Evolutionary conservation across 768 basidiomycete species (phyloP).

Genomic region (Agrocybe pediades): DNA sequence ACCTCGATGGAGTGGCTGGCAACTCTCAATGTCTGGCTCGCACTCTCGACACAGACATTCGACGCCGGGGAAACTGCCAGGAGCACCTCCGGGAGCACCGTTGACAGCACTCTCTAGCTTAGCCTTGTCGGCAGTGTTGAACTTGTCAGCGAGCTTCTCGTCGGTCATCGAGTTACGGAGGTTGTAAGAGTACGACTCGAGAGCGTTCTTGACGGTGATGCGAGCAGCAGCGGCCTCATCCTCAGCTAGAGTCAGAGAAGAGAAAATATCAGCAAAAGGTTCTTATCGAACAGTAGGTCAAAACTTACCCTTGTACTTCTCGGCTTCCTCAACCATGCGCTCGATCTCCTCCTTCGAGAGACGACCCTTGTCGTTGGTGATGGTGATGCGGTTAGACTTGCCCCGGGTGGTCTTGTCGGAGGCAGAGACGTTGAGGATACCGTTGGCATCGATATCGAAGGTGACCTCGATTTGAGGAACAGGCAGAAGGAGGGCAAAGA

Average conservation of each 20-base stretch:
- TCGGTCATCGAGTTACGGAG: constrained; percentile 87
- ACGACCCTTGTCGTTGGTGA: constrained; percentile 96
- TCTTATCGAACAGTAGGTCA: background rate
- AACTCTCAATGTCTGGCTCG: no score
- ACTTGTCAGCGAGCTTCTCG: constrained; percentile 86
- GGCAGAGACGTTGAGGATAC: constrained; percentile 94
- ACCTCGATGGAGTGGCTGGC: no score
- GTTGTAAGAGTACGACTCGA: constrained; percentile 96
- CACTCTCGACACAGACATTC: no score
- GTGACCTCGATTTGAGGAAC: no score
- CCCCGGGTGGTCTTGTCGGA: constrained; percentile 97
- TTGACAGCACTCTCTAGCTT: constrained; percentile 80
- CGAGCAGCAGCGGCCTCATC: constrained; percentile 85
- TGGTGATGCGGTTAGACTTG: constrained; percentile 92
- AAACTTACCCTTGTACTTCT: constrained; percentile 71
- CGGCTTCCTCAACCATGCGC: constrained; percentile 94
- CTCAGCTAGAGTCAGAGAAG: constrained; percentile 55
- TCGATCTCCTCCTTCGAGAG: constrained; percentile 98
- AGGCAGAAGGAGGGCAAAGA: constrained; percentile 93
- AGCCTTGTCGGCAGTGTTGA: constrained; percentile 84
- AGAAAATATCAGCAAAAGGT: constrained; percentile 26
- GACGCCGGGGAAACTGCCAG: constrained; percentile 66
- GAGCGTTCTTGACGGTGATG: constrained; percentile 84
- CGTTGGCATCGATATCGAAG: no score
- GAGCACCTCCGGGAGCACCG: constrained; percentile 57